Conservation (phyloP, 257 asterid species). For the Nicotiana benthamiana region DNA sequence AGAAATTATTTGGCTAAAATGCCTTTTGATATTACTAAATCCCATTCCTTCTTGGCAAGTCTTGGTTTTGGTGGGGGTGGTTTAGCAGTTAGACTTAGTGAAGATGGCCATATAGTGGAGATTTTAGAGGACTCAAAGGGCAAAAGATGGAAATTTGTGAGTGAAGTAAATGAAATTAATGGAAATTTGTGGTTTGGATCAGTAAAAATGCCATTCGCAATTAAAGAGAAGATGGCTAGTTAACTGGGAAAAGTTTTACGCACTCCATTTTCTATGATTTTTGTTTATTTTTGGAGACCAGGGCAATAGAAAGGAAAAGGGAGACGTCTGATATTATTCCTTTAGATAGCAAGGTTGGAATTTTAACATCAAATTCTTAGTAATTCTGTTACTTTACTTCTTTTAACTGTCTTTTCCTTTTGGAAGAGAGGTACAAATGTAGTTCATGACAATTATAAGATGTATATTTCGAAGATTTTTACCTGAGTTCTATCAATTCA, state of each 20-base stretch:
- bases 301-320: too few species aligned
- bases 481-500: neutral
- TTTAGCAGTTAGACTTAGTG: slow-evolving; percentile 42
- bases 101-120: slow-evolving; percentile 40
- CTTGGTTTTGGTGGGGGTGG: slow-evolving; percentile 21
- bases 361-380: neutral
- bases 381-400: neutral
- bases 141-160: slow-evolving; percentile 41
- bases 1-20: slow-evolving; percentile 22
- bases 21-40: slow-evolving; percentile 36
- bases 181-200: slow-evolving; percentile 75
- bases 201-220: slow-evolving; percentile 34
- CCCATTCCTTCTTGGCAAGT: slow-evolving; percentile 16
- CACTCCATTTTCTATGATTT: too few species aligned
- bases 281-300: too few species aligned
- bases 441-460: too few species aligned
- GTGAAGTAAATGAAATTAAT: slow-evolving; percentile 54
- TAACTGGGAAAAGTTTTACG: neutral
- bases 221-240: slow-evolving; percentile 11
- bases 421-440: neutral
- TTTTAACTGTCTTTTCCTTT: too few species aligned
- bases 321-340: too few species aligned
- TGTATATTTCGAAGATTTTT: neutral
- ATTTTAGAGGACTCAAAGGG: slow-evolving; percentile 28
- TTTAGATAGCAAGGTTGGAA: neutral